These are phyloP conservation scores for Mercurialis annua DNA, from an alignment of 345 rosid genomes.

Conservation along the genomic window DNA sequence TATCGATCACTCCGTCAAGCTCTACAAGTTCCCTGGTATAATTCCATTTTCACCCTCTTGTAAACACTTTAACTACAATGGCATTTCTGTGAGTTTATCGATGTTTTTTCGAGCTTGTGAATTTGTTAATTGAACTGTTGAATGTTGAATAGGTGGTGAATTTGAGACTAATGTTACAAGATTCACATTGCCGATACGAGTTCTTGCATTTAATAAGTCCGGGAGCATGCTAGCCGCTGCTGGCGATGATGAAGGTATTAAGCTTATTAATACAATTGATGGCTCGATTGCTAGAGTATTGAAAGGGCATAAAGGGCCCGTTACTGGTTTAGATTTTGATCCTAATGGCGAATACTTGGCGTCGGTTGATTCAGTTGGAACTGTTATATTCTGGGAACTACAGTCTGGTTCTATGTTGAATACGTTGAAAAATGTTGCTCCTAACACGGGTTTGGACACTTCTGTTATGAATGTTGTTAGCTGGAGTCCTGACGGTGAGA, in stretches of 20 bases:
- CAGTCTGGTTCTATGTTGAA: constrained; percentile 60
- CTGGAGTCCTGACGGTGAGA: constrained; percentile 98
- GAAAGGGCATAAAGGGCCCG: constrained; percentile 82
- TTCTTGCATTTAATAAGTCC: constrained; percentile 74
- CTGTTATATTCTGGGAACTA: constrained; percentile 82
- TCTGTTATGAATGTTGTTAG: constrained; percentile 57
- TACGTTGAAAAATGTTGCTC: constrained; percentile 64
- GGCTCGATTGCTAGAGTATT: constrained; percentile 89
- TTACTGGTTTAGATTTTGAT: constrained; percentile 80
- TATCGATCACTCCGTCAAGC: constrained; percentile 90
- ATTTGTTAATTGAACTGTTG: background rate
- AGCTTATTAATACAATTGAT: constrained; percentile 84
- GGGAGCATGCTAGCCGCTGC: constrained; percentile 93
- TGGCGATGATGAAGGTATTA: constrained; percentile 97
- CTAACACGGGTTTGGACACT: constrained; percentile 54
- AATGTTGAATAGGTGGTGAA: constrained; percentile 59
- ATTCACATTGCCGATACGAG: constrained; percentile 87
- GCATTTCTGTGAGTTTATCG: background rate
- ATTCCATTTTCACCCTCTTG: background rate
- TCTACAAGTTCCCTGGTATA: constrained; percentile 89
- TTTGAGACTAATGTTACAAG: constrained; percentile 89
- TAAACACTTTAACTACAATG: background rate
- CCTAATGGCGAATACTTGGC: constrained; percentile 78
- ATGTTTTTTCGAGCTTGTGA: background rate
- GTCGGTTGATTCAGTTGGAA: constrained; percentile 79